These are phyloP conservation scores for Penicillium salamii DNA, from an alignment of 495 filamentous ascomycete genomes.

Conservation along the genomic window DNA sequence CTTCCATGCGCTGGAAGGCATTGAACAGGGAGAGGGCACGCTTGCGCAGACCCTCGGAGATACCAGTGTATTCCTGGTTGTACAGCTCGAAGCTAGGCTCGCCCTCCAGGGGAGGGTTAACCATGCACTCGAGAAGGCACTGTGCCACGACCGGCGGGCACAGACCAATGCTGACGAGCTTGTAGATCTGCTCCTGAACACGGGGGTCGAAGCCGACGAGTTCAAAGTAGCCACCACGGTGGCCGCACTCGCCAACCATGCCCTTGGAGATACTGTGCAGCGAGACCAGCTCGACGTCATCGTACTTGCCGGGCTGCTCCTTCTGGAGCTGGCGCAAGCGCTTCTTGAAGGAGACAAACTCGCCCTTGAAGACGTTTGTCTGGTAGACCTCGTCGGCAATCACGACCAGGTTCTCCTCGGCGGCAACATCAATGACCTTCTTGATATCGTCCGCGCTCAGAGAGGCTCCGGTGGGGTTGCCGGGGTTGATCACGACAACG, in stretches of 20 bases:
- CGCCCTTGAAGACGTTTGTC: slow-evolving; percentile 92
- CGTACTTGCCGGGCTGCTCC: slow-evolving; percentile 69
- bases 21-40: slow-evolving; percentile 82
- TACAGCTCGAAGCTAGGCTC: slow-evolving; percentile 82
- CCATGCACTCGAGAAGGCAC: slow-evolving; percentile 94
- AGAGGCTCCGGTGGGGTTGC: slow-evolving; percentile 92
- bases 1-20: slow-evolving; percentile 92
- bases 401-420: slow-evolving; percentile 80
- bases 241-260: slow-evolving; percentile 97
- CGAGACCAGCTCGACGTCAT: slow-evolving; percentile 81
- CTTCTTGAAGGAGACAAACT: slow-evolving; percentile 94
- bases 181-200: slow-evolving; percentile 94
- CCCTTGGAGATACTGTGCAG: slow-evolving; percentile 89
- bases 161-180: slow-evolving; percentile 92
- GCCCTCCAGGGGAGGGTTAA: slow-evolving; percentile 83
- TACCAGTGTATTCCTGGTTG: slow-evolving; percentile 75
- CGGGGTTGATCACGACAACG: slow-evolving; percentile 96
- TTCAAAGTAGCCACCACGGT: slow-evolving; percentile 97
- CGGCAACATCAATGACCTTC: slow-evolving; percentile 77
- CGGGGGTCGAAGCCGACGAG: slow-evolving; percentile 80
- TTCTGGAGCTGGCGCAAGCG: slow-evolving; percentile 80
- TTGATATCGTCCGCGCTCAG: slow-evolving; percentile 74
- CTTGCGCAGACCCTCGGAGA: slow-evolving; percentile 68
- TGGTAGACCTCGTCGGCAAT: slow-evolving; percentile 98
- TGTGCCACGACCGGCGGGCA: slow-evolving; percentile 95